Evolutionary conservation across 305 asterid species (phyloP), one percentile per base, ranked within the genome.

Genomic region (Rubia tinctorum): DNA sequence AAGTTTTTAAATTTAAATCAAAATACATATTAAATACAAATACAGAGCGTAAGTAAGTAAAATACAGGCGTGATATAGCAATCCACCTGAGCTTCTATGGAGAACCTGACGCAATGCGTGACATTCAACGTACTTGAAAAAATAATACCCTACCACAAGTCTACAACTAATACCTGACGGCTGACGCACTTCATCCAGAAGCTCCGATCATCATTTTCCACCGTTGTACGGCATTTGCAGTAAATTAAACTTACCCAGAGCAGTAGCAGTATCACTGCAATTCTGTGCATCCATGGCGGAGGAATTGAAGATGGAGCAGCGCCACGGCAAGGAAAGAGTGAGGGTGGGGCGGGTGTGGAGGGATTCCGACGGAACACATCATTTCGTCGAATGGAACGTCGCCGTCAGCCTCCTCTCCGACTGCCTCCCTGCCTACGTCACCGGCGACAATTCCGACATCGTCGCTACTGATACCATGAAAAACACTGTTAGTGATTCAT

Each of bases 381-480:
- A 82, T 45, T 89, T 94, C 79, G 90, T 63, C 55, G 99, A 94
- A 67, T 94, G 99, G 99, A 89, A 74, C 40, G 95, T 94, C 69
- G 85, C 81, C 87, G 81, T 94, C 79, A 87, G 93, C 75, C 97
- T 94, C 80, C 78, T 94, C 86, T 94, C 99, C 81, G 92, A 94
- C 77, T 91, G 96, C 75, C 77, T 88, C 66, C 82, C 95, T 43
- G 87, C 99, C 13, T 94, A 91, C 79, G 80, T 91, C 68, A 63
- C 72, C 77, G 90, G 71, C 39, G 92, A 94, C 55, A 94, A 92
- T 71, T 88, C 92, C 58, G 82, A 80, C 66, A 81, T 94, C 76
- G 98, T 94, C 82, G 97, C 99, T 73, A 94, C 99, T 23, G 99
- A 94, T 82, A 92, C 98, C 73, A 89, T 94, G 86, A 94, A 92